Conservation (phyloP, 2,329 filamentous ascomycete species). For the Colletotrichum sp. region DNA sequence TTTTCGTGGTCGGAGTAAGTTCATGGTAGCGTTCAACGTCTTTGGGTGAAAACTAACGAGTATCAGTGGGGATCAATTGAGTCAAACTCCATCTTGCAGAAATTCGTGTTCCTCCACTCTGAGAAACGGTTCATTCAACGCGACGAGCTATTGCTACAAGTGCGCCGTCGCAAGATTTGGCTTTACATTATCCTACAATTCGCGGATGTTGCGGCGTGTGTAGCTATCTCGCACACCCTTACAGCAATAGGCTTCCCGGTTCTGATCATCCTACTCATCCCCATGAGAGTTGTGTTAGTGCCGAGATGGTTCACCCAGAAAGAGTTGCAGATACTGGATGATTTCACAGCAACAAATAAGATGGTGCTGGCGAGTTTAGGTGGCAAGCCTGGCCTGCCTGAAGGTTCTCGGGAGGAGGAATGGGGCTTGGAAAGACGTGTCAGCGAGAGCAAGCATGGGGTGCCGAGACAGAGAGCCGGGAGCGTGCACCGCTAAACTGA, state of each 20-base stretch:
- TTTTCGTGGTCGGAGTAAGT: slow-evolving; percentile 60
- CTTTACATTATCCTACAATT: slow-evolving; percentile 57
- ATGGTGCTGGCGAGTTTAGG: slow-evolving; percentile 58
- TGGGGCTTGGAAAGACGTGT: slow-evolving; percentile 22
- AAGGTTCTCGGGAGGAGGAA: slow-evolving; percentile 25
- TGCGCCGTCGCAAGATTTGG: slow-evolving; percentile 49
- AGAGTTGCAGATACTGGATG: slow-evolving; percentile 56
- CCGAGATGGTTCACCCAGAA: slow-evolving; percentile 53
- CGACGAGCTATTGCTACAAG: slow-evolving; percentile 48
- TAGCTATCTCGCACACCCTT: slow-evolving; percentile 65
- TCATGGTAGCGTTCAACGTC: too few species aligned
- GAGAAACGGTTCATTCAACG: slow-evolving; percentile 52
- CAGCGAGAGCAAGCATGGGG: slow-evolving; percentile 24
- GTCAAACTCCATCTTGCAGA: slow-evolving; percentile 57
- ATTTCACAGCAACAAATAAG: slow-evolving; percentile 57
- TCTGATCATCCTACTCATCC: slow-evolving; percentile 61
- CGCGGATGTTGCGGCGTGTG: slow-evolving; percentile 55
- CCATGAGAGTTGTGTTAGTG: slow-evolving; percentile 53
- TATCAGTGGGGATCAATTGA: slow-evolving; percentile 50
- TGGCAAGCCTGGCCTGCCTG: slow-evolving; percentile 46
- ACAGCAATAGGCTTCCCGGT: slow-evolving; percentile 65
- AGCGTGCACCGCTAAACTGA: slow-evolving; percentile 17
- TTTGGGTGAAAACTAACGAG: background rate
- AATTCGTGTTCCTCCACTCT: slow-evolving; percentile 37
- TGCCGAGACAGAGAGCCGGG: slow-evolving; percentile 26